phyloP scores from a whole-genome alignment of 148 eudicot genomes.

The Vaccinium vitisidaea region DNA sequence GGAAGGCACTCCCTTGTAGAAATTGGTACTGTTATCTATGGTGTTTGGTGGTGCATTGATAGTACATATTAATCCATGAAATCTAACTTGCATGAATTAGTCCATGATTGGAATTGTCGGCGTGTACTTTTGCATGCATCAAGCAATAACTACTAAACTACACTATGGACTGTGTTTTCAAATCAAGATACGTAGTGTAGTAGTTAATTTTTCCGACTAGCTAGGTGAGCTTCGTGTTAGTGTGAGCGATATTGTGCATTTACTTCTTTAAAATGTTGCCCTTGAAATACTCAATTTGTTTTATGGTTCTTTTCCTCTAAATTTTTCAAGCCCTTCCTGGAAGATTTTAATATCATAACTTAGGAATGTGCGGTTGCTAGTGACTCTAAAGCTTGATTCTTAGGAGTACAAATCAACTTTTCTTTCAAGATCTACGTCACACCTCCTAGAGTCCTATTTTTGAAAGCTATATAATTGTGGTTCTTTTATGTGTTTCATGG shows the following conservation, averaged over 20 bases:
- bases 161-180: too few relatives aligned
- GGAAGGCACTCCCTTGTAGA: background rate
- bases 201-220: background rate
- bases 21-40: background rate
- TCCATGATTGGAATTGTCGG: background rate
- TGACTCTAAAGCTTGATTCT: background rate
- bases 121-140: background rate
- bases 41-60: background rate
- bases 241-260: background rate
- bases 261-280: background rate
- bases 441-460: background rate
- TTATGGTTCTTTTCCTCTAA: background rate
- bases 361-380: background rate
- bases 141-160: background rate
- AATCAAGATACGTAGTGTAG: background rate
- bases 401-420: background rate
- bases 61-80: background rate
- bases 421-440: background rate
- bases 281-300: background rate
- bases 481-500: background rate
- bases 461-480: background rate
- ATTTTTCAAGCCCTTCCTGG: background rate
- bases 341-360: background rate
- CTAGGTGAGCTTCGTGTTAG: background rate
- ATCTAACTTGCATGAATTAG: background rate